Base-by-base conservation (phyloP, 441 rosid genomes). In the Gossypium davidsonii region DNA sequence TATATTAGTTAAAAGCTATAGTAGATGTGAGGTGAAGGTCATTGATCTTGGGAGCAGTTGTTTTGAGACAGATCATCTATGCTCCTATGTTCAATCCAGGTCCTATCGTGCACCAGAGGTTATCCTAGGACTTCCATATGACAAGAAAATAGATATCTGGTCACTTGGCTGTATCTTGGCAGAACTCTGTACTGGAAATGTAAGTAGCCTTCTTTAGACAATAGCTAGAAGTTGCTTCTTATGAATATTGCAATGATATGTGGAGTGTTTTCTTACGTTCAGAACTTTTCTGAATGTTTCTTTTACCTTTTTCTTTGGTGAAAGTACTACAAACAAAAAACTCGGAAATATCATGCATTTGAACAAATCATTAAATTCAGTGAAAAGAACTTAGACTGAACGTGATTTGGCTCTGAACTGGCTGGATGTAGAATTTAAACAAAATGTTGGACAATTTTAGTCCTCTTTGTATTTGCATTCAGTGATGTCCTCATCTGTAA, bases 31-130 rank as follows among this genome's bases (percentile, higher is more conserved):
- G 85, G 90, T 92, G 77, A 92, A 94, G 89, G 97, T 92, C 80
- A 94, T 94, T 71, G 97, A 94, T 83, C 96, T 94, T 63, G 98
- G 98, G 82, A 94, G 98, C 83, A 94, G 98, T 85, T 94, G 97
- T 83, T 92, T 92, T 80, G 97, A 92, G 87, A 91, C 98, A 6
- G 98, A 92, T 79, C 97, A 94, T 79, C 83, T 94, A 7, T 94
- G 98, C 85, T 91, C 98, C 55, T 94, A 94, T 80, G 98, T 94
- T 63, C 98, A 94, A 75, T 94, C 98, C 11, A 88, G 98, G 78
- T 92, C 98, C 17, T 94, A 94, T 77, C 97, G 98, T 37, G 98
- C 98, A 17, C 98, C 97, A 18, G 97, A 94, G 83, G 97, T 92
- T 80, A 89, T 94, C 74, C 70, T 94, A 77, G 97, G 99, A 55